A percentile compares a stretch with the other conserved stretches of the same genome.
phyloP scores from a whole-genome alignment of 2,329 filamentous ascomycete genomes.

The Nemania sp. region DNA sequence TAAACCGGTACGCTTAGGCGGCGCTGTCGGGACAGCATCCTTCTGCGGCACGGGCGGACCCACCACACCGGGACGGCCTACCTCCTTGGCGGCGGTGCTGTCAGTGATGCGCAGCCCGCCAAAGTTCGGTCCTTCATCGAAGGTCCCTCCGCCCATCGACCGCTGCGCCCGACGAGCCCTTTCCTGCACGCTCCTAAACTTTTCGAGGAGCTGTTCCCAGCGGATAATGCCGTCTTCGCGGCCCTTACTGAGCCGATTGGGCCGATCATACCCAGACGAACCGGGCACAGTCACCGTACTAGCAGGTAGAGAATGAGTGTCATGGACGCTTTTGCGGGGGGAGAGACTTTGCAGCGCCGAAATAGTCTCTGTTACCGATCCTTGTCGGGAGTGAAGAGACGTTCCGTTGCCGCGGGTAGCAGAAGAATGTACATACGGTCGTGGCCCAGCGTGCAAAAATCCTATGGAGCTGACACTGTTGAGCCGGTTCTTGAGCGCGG shows the following conservation, averaged over 20 bases:
- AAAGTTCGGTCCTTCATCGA: constrained; percentile 52
- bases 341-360: constrained; percentile 34
- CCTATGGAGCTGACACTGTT: constrained; percentile 98
- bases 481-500: constrained; percentile 90
- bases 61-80: constrained; percentile 36
- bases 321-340: constrained; percentile 39
- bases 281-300: constrained; percentile 52
- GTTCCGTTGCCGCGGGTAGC: constrained; percentile 23
- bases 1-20: constrained; percentile 64
- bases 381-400: constrained; percentile 40
- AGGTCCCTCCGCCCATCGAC: constrained; percentile 54
- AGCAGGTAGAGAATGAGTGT: constrained; percentile 42
- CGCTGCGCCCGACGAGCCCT: constrained; percentile 73
- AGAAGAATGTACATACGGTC: constrained; percentile 65
- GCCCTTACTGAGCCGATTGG: constrained; percentile 73
- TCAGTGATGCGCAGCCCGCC: constrained; percentile 49
- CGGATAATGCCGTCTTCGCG: constrained; percentile 83
- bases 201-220: constrained; percentile 91
- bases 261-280: constrained; percentile 66
- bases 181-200: constrained; percentile 91
- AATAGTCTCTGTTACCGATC: constrained; percentile 41
- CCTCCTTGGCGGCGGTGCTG: constrained; percentile 44
- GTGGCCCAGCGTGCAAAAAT: constrained; percentile 80
- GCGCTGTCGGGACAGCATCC: constrained; percentile 50
- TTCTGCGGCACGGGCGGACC: constrained; percentile 53